Conservation (phyloP, 352 stramenopile species). For the Phytophthora litchii region DNA sequence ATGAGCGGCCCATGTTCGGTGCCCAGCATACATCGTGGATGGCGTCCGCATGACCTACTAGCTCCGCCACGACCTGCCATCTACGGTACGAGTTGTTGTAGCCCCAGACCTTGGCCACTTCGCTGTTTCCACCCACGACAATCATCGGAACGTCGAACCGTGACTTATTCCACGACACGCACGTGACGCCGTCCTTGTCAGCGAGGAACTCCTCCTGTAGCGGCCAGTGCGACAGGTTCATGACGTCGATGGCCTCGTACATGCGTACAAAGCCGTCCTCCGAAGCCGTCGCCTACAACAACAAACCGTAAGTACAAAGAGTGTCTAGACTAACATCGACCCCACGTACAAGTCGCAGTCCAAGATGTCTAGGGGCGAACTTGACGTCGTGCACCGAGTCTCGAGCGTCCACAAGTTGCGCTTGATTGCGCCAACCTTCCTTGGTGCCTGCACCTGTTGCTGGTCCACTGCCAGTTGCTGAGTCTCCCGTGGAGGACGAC, state of each 20-base stretch:
- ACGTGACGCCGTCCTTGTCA: conserved; percentile 88
- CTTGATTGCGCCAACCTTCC: conserved; percentile 84
- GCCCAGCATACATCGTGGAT: conserved; percentile 97
- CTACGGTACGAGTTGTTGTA: conserved; percentile 89
- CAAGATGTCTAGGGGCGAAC: conserved; percentile 94
- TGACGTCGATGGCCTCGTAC: conserved; percentile 95
- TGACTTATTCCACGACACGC: conserved; percentile 94
- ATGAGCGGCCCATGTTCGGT: conserved; percentile 93
- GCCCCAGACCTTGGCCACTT: conserved; percentile 90
- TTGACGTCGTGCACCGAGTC: conserved; percentile 96
- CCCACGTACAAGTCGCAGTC: conserved; percentile 81
- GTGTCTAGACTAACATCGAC: background rate
- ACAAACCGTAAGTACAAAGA: background rate
- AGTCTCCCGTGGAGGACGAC: conserved; percentile 3
- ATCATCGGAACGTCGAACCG: conserved; percentile 96
- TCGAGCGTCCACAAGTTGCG: conserved; percentile 90
- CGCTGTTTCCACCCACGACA: conserved; percentile 91
- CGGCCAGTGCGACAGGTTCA: conserved; percentile 96
- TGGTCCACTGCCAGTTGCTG: conserved; percentile 3
- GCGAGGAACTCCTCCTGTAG: conserved; percentile 88
- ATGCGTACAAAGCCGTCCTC: conserved; percentile 95
- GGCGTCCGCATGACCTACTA: conserved; percentile 84
- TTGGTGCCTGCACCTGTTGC: conserved; percentile 28
- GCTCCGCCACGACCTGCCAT: conserved; percentile 87
- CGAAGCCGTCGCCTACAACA: conserved; percentile 87